phyloP scores from a whole-genome alignment of 2,329 filamentous ascomycete genomes.

The Pyrenochaeta sp. region DNA sequence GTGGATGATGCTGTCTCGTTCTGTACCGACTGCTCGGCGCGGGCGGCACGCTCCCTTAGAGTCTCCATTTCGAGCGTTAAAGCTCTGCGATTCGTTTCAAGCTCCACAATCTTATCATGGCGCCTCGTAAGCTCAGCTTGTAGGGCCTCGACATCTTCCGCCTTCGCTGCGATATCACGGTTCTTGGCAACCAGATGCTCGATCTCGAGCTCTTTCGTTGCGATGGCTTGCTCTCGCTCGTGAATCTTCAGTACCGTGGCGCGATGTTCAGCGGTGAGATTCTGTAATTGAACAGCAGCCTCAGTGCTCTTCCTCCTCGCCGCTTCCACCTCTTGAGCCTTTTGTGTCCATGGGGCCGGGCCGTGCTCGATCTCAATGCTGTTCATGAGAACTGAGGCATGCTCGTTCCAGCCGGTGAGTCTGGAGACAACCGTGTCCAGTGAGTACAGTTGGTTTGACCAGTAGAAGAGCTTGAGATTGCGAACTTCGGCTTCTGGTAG shows the following conservation, averaged over 20 bases:
- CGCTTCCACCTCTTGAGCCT: constrained; percentile 82
- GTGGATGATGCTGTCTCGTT: constrained; percentile 4
- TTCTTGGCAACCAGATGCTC: constrained; percentile 80
- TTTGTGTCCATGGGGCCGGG: constrained; percentile 81
- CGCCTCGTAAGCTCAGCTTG: constrained; percentile 28
- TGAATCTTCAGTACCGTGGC: constrained; percentile 73
- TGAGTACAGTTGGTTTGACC: background rate
- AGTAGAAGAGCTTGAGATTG: constrained; percentile 4
- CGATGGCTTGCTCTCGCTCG: constrained; percentile 82
- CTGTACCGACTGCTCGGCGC: constrained; percentile 11
- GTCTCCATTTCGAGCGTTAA: constrained; percentile 28
- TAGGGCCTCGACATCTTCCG: constrained; percentile 29
- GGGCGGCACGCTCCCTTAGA: constrained; percentile 21
- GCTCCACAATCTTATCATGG: constrained; percentile 28
- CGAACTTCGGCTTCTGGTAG: constrained; percentile 4
- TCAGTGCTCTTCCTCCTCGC: constrained; percentile 83
- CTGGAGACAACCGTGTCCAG: background rate
- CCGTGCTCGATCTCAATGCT: constrained; percentile 71
- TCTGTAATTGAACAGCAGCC: constrained; percentile 83
- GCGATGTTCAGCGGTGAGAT: constrained; percentile 80
- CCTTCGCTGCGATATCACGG: constrained; percentile 37
- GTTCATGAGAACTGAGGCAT: constrained; percentile 59
- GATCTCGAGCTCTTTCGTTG: constrained; percentile 71
- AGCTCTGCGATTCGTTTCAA: constrained; percentile 24
- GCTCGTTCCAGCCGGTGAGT: constrained; percentile 62